Conservation (phyloP, 176 grass and related monocot genomes). For the Zizania latifolia region DNA sequence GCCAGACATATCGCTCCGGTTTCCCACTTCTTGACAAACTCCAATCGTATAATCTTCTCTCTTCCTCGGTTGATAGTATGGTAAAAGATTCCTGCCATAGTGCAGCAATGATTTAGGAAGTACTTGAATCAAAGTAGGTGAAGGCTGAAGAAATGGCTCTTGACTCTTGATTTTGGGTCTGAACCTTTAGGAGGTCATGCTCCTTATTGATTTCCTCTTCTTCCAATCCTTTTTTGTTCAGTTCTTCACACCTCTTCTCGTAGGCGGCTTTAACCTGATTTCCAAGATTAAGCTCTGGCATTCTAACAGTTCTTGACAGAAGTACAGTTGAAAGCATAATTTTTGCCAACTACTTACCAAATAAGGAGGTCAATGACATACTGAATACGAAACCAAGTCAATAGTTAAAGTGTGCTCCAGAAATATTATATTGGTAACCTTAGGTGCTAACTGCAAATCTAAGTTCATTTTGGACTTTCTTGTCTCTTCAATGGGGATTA, state of each 20-base stretch:
- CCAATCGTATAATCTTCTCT: constrained; percentile 93
- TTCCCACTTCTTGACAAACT: constrained; percentile 78
- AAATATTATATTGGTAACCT: background rate
- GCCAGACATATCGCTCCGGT: constrained; percentile 87
- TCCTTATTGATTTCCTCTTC: constrained; percentile 64
- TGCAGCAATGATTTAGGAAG: background rate
- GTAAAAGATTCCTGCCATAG: constrained; percentile 68
- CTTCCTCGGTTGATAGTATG: constrained; percentile 69
- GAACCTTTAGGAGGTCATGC: constrained; percentile 67
- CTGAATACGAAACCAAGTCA: background rate
- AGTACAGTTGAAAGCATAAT: background rate
- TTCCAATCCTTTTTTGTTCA: constrained; percentile 65
- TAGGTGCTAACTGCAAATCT: background rate
- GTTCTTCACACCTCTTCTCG: constrained; percentile 58
- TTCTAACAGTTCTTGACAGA: background rate
- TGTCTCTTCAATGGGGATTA: background rate
- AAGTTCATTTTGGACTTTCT: background rate
- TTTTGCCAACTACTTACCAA: background rate
- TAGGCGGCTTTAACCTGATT: constrained; percentile 65
- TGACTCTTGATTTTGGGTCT: background rate
- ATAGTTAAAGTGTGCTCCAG: background rate
- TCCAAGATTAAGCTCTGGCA: constrained; percentile 8
- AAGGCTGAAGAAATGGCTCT: background rate
- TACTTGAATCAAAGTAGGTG: background rate
- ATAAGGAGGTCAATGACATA: background rate